Percentiles rank a stretch among this genome's conserved stretches.
Conservation (phyloP, 75 land plant genomes). For the Picea glauca region DNA sequence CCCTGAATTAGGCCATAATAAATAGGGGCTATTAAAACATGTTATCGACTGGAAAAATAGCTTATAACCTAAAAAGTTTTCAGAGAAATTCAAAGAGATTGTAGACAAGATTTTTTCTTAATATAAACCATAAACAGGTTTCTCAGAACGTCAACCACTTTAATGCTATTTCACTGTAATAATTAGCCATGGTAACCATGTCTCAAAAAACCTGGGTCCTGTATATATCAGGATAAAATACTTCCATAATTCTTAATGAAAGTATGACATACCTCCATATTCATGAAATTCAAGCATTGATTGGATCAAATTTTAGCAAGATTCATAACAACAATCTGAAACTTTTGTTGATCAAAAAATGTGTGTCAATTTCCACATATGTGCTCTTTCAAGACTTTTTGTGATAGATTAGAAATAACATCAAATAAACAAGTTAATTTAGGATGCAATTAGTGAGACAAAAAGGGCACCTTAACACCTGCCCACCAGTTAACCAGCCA, state of each 20-base stretch:
- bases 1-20: neutral
- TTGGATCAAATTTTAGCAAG: neutral
- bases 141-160: neutral
- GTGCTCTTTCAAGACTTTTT: neutral
- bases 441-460: neutral
- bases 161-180: neutral
- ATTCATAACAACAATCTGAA: neutral
- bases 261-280: neutral
- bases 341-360: neutral
- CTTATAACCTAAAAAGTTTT: neutral
- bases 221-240: neutral
- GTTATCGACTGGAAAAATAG: neutral
- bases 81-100: neutral
- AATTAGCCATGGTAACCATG: neutral
- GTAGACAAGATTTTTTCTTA: neutral
- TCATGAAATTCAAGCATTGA: neutral
- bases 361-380: neutral
- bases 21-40: neutral
- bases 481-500: slow-evolving; percentile 64
- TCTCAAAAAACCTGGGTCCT: neutral
- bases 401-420: neutral
- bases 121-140: neutral
- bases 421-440: neutral
- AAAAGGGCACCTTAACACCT: slow-evolving; percentile 34
- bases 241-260: neutral